These are phyloP conservation scores for Phytophthora citricola DNA, from an alignment of 352 stramenopile genomes.

Conservation along the genomic window DNA sequence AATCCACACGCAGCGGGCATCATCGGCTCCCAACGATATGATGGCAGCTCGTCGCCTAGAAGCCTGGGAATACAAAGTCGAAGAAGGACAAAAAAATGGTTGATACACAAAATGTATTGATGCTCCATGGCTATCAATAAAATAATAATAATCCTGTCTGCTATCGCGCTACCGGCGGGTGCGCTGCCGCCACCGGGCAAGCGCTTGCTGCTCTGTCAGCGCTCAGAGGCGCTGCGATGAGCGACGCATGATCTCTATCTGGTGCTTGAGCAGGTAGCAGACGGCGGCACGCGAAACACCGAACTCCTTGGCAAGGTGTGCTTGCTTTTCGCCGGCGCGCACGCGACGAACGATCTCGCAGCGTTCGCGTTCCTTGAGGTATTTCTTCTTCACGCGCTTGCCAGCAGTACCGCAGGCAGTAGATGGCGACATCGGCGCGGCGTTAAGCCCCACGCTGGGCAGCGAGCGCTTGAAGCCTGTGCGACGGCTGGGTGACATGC, in stretches of 20 bases:
- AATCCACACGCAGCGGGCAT: constrained; percentile 1
- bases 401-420: constrained; percentile 14
- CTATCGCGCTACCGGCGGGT: constrained; percentile 3
- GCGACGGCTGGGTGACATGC: constrained; percentile 19
- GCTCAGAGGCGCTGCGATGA: constrained; percentile 47
- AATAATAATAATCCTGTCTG: constrained; percentile 42
- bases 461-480: constrained; percentile 34
- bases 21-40: background rate
- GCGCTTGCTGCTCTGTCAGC: background rate
- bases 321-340: constrained; percentile 64
- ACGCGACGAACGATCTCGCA: constrained; percentile 71
- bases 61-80: background rate
- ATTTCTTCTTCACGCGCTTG: constrained; percentile 72
- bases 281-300: constrained; percentile 66
- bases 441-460: constrained; percentile 24
- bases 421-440: constrained; percentile 21
- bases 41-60: too few relatives aligned
- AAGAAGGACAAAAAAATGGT: background rate
- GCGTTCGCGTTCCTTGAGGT: constrained; percentile 68
- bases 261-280: constrained; percentile 72
- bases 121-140: constrained; percentile 30
- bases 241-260: constrained; percentile 64
- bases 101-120: constrained; percentile 37
- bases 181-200: background rate
- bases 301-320: constrained; percentile 71